These are phyloP conservation scores for Phalaenopsis equestris DNA, from an alignment of 106 monocot species.

Conservation along the genomic window DNA sequence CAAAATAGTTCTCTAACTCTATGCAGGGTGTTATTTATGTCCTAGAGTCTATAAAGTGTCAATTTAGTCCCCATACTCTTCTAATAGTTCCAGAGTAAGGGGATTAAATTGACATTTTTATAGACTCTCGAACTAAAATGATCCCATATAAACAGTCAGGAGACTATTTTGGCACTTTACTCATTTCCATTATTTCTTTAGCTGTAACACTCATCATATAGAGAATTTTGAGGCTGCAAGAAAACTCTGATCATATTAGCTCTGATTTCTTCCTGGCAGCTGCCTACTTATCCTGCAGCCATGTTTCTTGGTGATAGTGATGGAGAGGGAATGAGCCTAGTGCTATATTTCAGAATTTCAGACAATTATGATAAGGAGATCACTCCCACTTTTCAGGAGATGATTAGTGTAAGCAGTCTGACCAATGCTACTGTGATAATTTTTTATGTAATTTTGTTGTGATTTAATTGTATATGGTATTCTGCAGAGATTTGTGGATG, in stretches of 20 bases:
- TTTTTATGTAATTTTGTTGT: neutral
- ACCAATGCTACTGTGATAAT: neutral
- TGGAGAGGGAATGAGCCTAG: conserved; percentile 78
- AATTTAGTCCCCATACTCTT: too few species aligned
- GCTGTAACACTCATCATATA: neutral
- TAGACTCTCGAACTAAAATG: too few species aligned
- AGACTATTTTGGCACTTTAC: too few species aligned
- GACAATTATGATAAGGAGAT: conserved; percentile 55
- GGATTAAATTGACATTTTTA: too few species aligned
- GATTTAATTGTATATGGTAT: neutral
- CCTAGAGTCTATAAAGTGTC: too few species aligned
- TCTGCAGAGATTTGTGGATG: conserved; percentile 48
- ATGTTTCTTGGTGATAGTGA: conserved; percentile 79
- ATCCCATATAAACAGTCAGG: too few species aligned
- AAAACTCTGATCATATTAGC: neutral
- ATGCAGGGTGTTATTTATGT: too few species aligned
- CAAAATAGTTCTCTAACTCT: too few species aligned
- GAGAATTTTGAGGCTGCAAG: neutral
- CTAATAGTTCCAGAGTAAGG: too few species aligned
- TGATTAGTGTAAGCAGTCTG: conserved; percentile 43
- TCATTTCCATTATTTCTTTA: neutral
- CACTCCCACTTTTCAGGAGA: conserved; percentile 45
- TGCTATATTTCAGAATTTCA: conserved; percentile 67
- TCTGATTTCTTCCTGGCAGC: conserved; percentile 18
- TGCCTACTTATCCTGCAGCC: conserved; percentile 74